A percentile compares a stretch with the other conserved stretches of the same genome.
Conservation (phyloP, 805 yeast species). For the Yarrowia deformans region DNA sequence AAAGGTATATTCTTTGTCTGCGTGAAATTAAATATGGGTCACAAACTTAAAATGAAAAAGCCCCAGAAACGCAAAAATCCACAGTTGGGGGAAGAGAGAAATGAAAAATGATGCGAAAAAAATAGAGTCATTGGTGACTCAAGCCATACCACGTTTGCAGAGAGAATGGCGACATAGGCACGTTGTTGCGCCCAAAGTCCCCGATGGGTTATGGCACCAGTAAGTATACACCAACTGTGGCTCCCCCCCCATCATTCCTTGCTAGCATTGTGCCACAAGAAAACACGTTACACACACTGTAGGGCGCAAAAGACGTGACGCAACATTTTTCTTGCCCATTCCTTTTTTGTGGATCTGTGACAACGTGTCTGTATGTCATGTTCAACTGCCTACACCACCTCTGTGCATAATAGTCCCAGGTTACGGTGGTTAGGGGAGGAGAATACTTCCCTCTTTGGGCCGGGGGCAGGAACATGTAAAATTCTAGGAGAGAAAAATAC, state of each 20-base stretch:
- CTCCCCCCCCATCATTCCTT: neutral
- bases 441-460: conserved; percentile 21
- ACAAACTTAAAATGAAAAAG: conserved; percentile 25
- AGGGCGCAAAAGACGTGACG: neutral
- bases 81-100: conserved; percentile 7
- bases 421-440: neutral
- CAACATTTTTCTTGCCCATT: neutral
- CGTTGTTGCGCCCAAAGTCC: conserved; percentile 6
- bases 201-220: too few relatives aligned
- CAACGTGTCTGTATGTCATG: conserved; percentile 9
- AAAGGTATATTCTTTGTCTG: conserved; percentile 38
- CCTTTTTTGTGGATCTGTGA: conserved; percentile 25
- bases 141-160: conserved; percentile 27
- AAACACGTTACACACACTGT: neutral
- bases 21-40: conserved; percentile 36
- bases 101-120: conserved; percentile 2
- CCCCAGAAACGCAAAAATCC: conserved; percentile 37
- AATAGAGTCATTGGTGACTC: conserved; percentile 38
- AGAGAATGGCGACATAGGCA: conserved; percentile 17
- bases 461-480: conserved; percentile 12
- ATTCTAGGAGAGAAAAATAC: neutral
- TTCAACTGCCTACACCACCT: conserved; percentile 13
- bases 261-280: neutral
- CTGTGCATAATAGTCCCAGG: conserved; percentile 2
- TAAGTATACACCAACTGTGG: conserved; percentile 10